Conservation (phyloP, 805 yeast species). For the Yarrowia divulgata region DNA sequence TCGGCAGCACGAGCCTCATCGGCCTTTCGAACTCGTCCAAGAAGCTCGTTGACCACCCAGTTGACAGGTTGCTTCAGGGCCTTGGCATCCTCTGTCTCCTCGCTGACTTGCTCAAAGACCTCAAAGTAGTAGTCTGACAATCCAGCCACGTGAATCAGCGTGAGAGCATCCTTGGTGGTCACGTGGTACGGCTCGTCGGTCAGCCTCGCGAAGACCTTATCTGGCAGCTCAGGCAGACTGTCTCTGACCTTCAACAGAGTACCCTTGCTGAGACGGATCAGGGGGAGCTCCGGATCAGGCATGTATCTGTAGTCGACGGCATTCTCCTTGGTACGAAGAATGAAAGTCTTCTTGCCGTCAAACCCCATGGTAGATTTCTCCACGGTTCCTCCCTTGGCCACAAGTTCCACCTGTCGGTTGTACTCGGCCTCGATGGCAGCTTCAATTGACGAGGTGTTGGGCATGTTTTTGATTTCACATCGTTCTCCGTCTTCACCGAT, state of each 20-base stretch:
- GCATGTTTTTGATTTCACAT: conserved; percentile 88
- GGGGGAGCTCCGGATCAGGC: conserved; percentile 91
- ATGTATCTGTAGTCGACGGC: conserved; percentile 89
- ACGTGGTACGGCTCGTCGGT: conserved; percentile 60
- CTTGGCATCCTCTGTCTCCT: conserved; percentile 48
- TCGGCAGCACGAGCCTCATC: conserved; percentile 53
- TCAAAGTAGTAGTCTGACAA: conserved; percentile 62
- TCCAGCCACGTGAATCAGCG: conserved; percentile 61
- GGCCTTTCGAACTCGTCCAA: conserved; percentile 56
- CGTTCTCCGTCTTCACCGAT: conserved; percentile 68
- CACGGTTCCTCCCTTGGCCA: conserved; percentile 53
- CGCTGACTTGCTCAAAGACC: conserved; percentile 50
- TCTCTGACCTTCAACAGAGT: conserved; percentile 55
- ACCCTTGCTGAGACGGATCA: conserved; percentile 56
- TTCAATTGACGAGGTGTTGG: conserved; percentile 80
- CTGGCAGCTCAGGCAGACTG: conserved; percentile 65
- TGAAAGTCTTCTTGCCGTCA: conserved; percentile 76
- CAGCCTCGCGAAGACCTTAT: conserved; percentile 59
- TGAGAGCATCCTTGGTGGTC: conserved; percentile 75
- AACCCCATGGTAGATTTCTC: conserved; percentile 87
- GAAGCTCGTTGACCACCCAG: conserved; percentile 83
- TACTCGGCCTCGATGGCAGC: conserved; percentile 78
- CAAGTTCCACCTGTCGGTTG: conserved; percentile 64
- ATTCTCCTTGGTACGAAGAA: conserved; percentile 77
- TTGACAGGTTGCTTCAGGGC: conserved; percentile 57